phyloP scores from a whole-genome alignment of 306 rosid genomes.

The Vigna angularis region DNA sequence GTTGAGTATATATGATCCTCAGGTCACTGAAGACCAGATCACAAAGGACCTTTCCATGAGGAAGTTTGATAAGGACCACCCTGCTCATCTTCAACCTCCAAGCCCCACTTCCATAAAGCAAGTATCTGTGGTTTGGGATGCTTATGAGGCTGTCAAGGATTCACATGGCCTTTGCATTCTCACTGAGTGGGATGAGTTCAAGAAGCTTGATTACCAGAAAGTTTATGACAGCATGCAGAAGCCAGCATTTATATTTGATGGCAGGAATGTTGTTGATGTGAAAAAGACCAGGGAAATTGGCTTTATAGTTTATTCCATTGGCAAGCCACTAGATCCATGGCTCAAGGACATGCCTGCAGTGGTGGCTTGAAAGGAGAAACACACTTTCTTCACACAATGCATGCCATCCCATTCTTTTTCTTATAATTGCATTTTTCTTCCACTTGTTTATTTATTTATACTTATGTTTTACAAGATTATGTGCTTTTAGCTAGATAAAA shows the following conservation, averaged over 20 bases:
- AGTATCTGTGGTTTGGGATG: conserved; percentile 73
- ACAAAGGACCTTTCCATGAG: conserved; percentile 75
- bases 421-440: conserved; percentile 33
- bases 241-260: conserved; percentile 83
- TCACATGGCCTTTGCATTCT: conserved; percentile 74
- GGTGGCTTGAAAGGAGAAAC: conserved; percentile 56
- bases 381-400: background rate
- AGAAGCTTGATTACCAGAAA: conserved; percentile 63
- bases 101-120: conserved; percentile 68
- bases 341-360: conserved; percentile 90
- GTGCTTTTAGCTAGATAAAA: background rate
- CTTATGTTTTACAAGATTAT: conserved; percentile 34
- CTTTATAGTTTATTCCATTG: conserved; percentile 76
- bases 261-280: conserved; percentile 67
- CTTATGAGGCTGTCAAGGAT: conserved; percentile 74
- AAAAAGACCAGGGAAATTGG: conserved; percentile 73
- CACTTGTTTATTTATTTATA: conserved; percentile 21
- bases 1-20: conserved; percentile 79
- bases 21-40: conserved; percentile 76
- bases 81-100: conserved; percentile 73
- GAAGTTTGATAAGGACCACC: conserved; percentile 86
- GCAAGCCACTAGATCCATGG: conserved; percentile 83
- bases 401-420: conserved; percentile 19
- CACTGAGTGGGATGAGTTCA: conserved; percentile 89
- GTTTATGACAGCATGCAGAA: conserved; percentile 76